Conservation (phyloP, 805 yeast species). For the Starmerella vitae region DNA sequence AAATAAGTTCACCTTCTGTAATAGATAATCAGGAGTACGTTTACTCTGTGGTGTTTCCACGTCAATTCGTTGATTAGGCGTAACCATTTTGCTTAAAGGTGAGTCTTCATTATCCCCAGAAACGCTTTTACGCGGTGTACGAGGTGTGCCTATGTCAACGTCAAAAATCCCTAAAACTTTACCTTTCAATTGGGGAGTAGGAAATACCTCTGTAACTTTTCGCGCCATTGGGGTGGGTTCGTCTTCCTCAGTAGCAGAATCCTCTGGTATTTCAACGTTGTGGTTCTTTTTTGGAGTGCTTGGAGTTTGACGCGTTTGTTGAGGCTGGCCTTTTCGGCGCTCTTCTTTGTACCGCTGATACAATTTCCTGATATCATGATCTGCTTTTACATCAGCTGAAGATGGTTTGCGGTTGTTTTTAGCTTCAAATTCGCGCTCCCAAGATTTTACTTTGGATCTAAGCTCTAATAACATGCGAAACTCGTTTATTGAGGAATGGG, state of each 20-base stretch:
- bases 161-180: conserved; percentile 17
- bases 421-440: conserved; percentile 17
- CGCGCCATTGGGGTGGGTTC: conserved; percentile 8
- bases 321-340: background rate
- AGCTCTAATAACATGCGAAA: conserved; percentile 4
- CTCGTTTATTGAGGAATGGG: no score
- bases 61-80: background rate
- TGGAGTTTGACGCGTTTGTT: background rate
- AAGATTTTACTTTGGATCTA: conserved; percentile 12
- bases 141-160: conserved; percentile 11
- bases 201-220: conserved; percentile 14
- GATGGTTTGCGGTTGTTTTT: conserved; percentile 14
- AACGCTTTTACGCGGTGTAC: conserved; percentile 10
- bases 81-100: background rate
- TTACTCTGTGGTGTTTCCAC: conserved; percentile 17
- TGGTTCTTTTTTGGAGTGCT: background rate
- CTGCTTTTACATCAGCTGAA: conserved; percentile 12
- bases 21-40: conserved; percentile 16
- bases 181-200: conserved; percentile 18
- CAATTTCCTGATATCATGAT: conserved; percentile 6
- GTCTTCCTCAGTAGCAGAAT: conserved; percentile 3
- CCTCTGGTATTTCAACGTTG: background rate
- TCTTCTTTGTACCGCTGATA: conserved; percentile 11
- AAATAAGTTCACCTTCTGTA: conserved; percentile 9
- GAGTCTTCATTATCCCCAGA: background rate